Evolutionary conservation across 2,329 filamentous ascomycete species (phyloP).

Genomic region (Cladosporium sp.): DNA sequence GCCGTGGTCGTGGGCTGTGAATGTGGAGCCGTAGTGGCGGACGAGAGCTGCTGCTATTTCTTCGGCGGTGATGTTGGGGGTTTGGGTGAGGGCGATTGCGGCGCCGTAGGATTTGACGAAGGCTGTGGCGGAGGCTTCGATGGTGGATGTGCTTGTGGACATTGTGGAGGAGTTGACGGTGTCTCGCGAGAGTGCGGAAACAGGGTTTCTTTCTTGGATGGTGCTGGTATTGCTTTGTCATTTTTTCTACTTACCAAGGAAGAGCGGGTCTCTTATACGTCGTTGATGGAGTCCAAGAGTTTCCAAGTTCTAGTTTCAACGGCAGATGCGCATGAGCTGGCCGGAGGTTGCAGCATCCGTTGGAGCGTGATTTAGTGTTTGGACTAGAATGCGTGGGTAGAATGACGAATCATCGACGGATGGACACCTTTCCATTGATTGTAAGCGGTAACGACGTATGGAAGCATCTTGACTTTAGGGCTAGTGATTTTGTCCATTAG

Average conservation of each 20-base stretch:
- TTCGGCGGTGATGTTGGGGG: conserved; percentile 31
- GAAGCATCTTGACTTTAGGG: background rate
- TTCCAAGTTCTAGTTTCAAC: background rate
- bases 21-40: conserved; percentile 16
- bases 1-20: conserved; percentile 11
- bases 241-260: background rate
- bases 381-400: background rate
- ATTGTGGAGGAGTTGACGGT: background rate
- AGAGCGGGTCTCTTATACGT: background rate
- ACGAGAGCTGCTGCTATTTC: conserved; percentile 2
- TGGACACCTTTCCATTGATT: background rate
- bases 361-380: background rate
- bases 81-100: background rate
- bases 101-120: conserved; percentile 9
- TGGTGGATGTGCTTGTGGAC: background rate
- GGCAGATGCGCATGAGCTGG: background rate
- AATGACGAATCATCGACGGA: background rate
- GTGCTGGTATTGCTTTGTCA: background rate
- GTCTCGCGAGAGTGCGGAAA: background rate
- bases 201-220: background rate
- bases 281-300: background rate
- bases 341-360: background rate
- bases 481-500: too few relatives aligned
- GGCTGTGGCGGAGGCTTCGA: background rate
- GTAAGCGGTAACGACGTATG: background rate